phyloP scores from a whole-genome alignment of 306 rosid species.

The Nissolia schottii region DNA sequence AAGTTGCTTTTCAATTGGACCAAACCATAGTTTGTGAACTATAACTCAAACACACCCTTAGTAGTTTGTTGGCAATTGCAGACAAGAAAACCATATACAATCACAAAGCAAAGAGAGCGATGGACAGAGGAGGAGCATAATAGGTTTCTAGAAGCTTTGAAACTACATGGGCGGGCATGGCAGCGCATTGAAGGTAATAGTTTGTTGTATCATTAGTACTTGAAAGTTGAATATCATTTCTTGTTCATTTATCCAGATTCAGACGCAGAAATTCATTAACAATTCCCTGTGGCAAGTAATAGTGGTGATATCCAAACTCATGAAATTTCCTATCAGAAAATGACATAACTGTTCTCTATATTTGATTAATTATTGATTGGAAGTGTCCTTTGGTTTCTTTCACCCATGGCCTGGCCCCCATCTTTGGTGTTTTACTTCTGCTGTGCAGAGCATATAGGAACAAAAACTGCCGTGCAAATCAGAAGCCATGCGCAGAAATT shows the following conservation, averaged over 20 bases:
- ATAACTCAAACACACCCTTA: neutral
- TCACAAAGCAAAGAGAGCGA: constrained; percentile 96
- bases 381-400: neutral
- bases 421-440: constrained; percentile 30
- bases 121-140: constrained; percentile 99
- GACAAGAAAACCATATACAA: constrained; percentile 93
- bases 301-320: neutral
- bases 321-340: constrained; percentile 12
- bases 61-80: constrained; percentile 33
- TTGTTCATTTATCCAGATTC: constrained; percentile 13
- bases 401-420: neutral
- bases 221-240: neutral
- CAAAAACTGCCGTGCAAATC: constrained; percentile 99
- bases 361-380: constrained; percentile 27
- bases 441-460: constrained; percentile 90
- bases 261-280: neutral
- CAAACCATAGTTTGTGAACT: neutral
- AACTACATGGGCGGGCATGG: constrained; percentile 98
- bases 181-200: constrained; percentile 90
- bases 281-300: neutral
- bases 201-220: neutral
- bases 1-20: neutral
- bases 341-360: constrained; percentile 7
- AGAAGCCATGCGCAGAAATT: constrained; percentile 99
- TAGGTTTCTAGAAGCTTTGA: constrained; percentile 87